These are phyloP conservation scores for Corallochytrium limacisporum DNA, from an alignment of 78 protist species.

Conservation along the genomic window DNA sequence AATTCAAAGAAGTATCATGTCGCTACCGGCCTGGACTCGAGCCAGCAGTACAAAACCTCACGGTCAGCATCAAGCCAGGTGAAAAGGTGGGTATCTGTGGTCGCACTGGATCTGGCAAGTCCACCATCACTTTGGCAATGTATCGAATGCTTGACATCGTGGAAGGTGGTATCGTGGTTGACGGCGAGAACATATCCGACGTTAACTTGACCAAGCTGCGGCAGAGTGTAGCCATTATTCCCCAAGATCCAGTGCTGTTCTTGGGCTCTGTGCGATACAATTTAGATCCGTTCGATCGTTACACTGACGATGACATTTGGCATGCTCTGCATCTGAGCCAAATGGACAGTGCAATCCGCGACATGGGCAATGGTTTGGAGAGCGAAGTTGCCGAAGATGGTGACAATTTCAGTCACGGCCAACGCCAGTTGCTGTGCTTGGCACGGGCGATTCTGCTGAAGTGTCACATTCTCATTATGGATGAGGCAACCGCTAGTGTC, in stretches of 20 bases:
- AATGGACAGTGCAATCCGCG: neutral
- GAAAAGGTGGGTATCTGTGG: conserved; percentile 81
- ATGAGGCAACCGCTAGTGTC: conserved; percentile 87
- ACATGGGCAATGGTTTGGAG: conserved; percentile 10
- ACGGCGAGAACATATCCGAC: conserved; percentile 25
- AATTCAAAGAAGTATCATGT: neutral
- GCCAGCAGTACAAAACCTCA: neutral
- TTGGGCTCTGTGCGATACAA: conserved; percentile 66
- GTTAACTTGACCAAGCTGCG: conserved; percentile 47
- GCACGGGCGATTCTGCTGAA: conserved; percentile 68
- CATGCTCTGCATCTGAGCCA: conserved; percentile 24
- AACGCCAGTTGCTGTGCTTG: conserved; percentile 81
- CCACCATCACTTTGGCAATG: conserved; percentile 35
- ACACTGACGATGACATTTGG: conserved; percentile 50
- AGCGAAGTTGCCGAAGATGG: conserved; percentile 29
- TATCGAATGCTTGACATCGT: conserved; percentile 58
- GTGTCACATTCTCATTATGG: conserved; percentile 13
- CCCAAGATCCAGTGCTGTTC: conserved; percentile 72
- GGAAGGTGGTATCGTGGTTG: conserved; percentile 54
- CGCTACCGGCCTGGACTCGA: neutral
- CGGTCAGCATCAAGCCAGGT: conserved; percentile 20
- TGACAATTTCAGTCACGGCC: conserved; percentile 57
- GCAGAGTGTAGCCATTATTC: conserved; percentile 50
- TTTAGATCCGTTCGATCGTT: conserved; percentile 62
- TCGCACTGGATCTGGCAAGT: conserved; percentile 86